Base-by-base conservation (phyloP, 371 early-diverging fungal species). In the Batrachochytrium dendrobatidis region DNA sequence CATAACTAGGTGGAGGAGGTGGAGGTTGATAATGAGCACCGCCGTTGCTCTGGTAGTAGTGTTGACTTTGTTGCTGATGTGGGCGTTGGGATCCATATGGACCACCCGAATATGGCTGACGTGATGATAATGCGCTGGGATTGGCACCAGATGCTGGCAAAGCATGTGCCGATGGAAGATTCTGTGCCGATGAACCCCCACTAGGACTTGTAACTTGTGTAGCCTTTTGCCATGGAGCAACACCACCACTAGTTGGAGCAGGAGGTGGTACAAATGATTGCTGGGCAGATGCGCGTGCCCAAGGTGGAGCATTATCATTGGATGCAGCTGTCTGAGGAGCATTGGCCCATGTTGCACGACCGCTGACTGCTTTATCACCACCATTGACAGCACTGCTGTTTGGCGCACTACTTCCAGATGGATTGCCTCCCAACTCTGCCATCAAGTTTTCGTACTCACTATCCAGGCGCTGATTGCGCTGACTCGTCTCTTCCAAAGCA, bases 371-470 rank as follows among this genome's bases (percentile, higher is more conserved):
- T 25, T 29, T 29, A 48, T 29, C 49, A 29, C 49, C 49, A 29
- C 49, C 49, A n/a, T 6, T 7, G 6, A 12, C 24, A 29, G 8
- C 8, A 7, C 8, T 28, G 28, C 28, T 32, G 28, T n/a, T 3
- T 51, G 8, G 8, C 6, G 18, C 51, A 22, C 28, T 32, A 24
- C 10, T 7, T 28, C 51, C 51, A n/a, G 15, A 20, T 39, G 39
- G 39, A 39, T 39, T 39, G 15, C 17, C 68, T 1, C 72, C 72
- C 2, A 77, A 53, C 52, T 77, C 95, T 22, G 90, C 91, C 93
- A 96, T 93, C 52, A 95, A 70, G 55, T 76, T 89, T 64, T 85
- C 77, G 57, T 91, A 91, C 69, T 95, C 95, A 26, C 81, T 79
- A 65, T 95, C 92, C 18, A 94, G 68, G 74, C 90, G 87, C 65